A percentile compares a stretch with the other conserved stretches of the same genome.
Conservation (phyloP, 1,139 yeast genomes). For the Suhomyces taliae region DNA sequence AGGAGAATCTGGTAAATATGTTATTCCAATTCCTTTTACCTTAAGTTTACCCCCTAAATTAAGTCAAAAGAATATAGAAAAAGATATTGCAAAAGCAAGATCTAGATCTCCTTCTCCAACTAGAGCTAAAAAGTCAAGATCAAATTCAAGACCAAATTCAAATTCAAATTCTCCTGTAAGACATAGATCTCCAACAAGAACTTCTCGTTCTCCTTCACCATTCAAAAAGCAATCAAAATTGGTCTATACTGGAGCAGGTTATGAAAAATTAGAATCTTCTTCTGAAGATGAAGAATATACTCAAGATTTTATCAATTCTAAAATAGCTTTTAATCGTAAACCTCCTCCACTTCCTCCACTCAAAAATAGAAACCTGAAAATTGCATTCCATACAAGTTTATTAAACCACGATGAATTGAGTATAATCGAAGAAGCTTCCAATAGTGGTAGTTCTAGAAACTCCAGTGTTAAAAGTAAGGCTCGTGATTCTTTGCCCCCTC, state of each 20-base stretch:
- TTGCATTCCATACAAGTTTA: slow-evolving; percentile 16
- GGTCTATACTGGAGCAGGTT: slow-evolving; percentile 39
- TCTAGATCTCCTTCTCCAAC: slow-evolving; percentile 16
- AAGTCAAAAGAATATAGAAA: slow-evolving; percentile 26
- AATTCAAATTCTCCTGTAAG: neutral
- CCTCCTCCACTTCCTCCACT: slow-evolving; percentile 19
- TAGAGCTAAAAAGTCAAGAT: slow-evolving; percentile 11
- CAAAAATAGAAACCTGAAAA: slow-evolving; percentile 15
- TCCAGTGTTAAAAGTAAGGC: slow-evolving; percentile 22
- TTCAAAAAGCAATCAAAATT: slow-evolving; percentile 24
- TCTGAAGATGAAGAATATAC: slow-evolving; percentile 24
- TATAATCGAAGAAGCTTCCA: slow-evolving; percentile 44
- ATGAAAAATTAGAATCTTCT: slow-evolving; percentile 36
- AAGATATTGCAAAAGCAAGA: slow-evolving; percentile 7
- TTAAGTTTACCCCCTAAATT: slow-evolving; percentile 45
- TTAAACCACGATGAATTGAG: slow-evolving; percentile 38
- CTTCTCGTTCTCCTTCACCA: slow-evolving; percentile 11
- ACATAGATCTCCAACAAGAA: slow-evolving; percentile 13
- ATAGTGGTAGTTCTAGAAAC: slow-evolving; percentile 29
- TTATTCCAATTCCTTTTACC: slow-evolving; percentile 48
- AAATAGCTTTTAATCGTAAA: slow-evolving; percentile 18
- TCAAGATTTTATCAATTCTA: slow-evolving; percentile 5
- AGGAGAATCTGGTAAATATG: slow-evolving; percentile 27
- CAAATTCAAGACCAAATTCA: neutral
- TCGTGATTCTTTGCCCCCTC: slow-evolving; percentile 15